Conservation (phyloP, 2,329 filamentous ascomycete species). For the Fusarium liriodendri region DNA sequence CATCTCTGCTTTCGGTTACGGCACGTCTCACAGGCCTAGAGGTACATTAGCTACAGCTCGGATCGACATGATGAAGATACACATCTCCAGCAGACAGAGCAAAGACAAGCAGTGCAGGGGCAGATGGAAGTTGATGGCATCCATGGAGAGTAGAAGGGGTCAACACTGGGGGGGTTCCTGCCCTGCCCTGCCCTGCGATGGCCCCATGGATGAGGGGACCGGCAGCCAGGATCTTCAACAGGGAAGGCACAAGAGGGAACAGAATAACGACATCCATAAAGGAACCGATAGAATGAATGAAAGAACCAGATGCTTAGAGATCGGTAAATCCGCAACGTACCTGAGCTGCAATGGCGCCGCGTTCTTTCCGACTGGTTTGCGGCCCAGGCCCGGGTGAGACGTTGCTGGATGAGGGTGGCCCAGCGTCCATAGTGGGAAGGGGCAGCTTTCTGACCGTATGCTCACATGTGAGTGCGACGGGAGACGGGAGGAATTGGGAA, state of each 20-base stretch:
- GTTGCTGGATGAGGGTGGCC: conserved; percentile 43
- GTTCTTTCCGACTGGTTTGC: conserved; percentile 51
- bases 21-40: conserved; percentile 68
- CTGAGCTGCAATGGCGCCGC: conserved; percentile 54
- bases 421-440: conserved; percentile 41
- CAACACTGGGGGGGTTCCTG: neutral
- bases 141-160: neutral
- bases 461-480: conserved; percentile 33
- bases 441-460: conserved; percentile 18
- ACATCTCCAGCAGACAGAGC: neutral
- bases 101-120: neutral
- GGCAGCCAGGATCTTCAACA: conserved; percentile 2
- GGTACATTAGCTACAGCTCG: conserved; percentile 16
- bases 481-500: neutral
- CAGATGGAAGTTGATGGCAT: neutral
- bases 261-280: neutral
- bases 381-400: conserved; percentile 49
- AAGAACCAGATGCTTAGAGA: neutral
- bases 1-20: conserved; percentile 72
- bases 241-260: neutral
- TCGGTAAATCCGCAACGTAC: conserved; percentile 37
- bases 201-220: neutral
- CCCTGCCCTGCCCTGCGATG: neutral
- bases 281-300: neutral
- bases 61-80: neutral